Base-by-base conservation (phyloP, 768 basidiomycete species). In the Crucibulum laeve region DNA sequence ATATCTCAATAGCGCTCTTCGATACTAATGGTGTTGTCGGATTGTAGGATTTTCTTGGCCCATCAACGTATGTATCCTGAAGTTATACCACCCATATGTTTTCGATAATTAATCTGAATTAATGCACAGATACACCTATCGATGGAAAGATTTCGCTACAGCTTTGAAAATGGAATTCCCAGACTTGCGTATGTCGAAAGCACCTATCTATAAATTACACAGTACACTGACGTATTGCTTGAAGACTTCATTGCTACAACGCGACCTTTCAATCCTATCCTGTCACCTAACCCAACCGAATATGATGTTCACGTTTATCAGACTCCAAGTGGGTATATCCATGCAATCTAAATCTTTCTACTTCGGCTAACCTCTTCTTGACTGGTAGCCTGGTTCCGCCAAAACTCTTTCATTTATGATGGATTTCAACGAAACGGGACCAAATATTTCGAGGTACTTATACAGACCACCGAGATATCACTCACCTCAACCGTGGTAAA, bases 261-360 rank as follows among this genome's bases (percentile, higher is more conserved):
- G 0, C 48, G 63, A 40, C 61, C 67, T 0, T 70, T 61, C 47
- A 53, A 65, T 44, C 79, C 79, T 3, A 53, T 67, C 11, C 58
- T 81, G 28, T 57, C 65, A 1, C 78, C 79, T 2, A 68, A 62
- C 24, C 79, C 80, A 1, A 64, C 54, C 18, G 63, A 74, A 28
- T 83, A 77, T 41, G 80, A 83, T 44, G 64, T 75, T 2, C 80
- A 83, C 44, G 69, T 79, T 17, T 82, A 81, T 48, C 69, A 76
- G 47, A 79, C 75, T 0, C 78, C 79, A 13, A 63, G 77, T 77
- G 44, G 40, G 65, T 48, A 17, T 22, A 28, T 21, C 18, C 23
- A 8, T 5, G 8, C 18, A 40, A 30, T 30, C 11, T 25, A 25
- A 7, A 11, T 44, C 11, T 25, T 15, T 23, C 26, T 30, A 32